Evolutionary conservation across 345 rosid genomes (phyloP), one percentile per base, ranked within the genome.

Genomic region (Murraya koenigii): DNA sequence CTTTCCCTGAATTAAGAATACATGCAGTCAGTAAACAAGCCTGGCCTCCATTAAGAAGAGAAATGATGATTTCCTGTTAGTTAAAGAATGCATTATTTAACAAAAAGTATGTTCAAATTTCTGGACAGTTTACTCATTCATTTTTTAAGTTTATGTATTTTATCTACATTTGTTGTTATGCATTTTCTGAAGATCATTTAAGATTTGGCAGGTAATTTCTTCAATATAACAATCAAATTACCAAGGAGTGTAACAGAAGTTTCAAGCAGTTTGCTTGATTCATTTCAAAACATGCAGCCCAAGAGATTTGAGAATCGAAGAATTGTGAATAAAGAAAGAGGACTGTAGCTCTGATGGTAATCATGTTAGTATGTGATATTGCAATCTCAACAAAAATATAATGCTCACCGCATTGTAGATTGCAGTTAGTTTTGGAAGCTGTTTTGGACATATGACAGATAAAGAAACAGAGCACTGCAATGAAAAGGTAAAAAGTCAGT

Each of bases 371-470:
- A 33, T n/a, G 55, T 25, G 28, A 75, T 13, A 63, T 33, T 65
- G 62, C 35, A 52, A 75, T 19, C 23, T 77, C 38, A n/a, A 60
- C 4, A 23, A 19, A 63, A 64, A 6, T 22, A n/a, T 49, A 55
- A 67, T 84, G 79, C 98, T 89, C 86, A 95, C 98, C 72, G 90
- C 95, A 88, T 79, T 92, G 84, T 85, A 94, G 81, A 96, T 90
- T 59, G 92, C 85, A 82, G 81, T 88, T 63, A 96, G 91, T 87
- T 91, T 94, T 35, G 95, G 86, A 81, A 94, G 98, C 90, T 87
- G 94, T 86, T 90, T 91, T 78, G 97, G 98, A 80, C 98, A 91
- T 71, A 96, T 89, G 78, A 94, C 90, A 66, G 98, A 92, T 66
- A 96, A 84, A 84, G 98, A 92, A 78, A 94, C 87, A 76, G 85